Evolutionary conservation across 2,329 filamentous ascomycete species (phyloP).

Genomic region (Cercospora nicotianae): DNA sequence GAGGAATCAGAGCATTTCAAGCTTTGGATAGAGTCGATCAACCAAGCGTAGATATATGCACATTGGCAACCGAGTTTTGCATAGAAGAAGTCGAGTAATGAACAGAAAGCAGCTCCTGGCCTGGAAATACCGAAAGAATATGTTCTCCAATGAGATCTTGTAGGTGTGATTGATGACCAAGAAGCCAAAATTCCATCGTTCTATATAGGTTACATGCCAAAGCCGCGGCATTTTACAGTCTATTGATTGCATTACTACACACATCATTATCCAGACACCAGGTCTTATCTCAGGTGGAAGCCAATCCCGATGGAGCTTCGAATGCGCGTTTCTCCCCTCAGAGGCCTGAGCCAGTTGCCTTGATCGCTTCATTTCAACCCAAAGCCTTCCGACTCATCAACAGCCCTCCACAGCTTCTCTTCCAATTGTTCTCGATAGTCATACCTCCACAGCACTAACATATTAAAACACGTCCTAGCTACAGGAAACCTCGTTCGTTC

Average conservation of each 20-base stretch:
- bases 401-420: constrained; percentile 75
- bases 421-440: constrained; percentile 65
- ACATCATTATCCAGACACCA: neutral
- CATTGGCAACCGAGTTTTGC: neutral
- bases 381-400: constrained; percentile 89
- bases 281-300: neutral
- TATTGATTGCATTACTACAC: neutral
- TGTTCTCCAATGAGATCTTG: neutral
- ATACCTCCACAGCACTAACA: constrained; percentile 75
- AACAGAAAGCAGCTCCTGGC: neutral
- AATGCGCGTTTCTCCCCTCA: neutral
- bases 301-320: neutral
- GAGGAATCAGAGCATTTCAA: neutral
- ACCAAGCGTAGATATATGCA: neutral
- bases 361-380: constrained; percentile 66
- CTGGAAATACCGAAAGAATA: neutral
- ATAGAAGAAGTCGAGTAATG: neutral
- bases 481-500: constrained; percentile 76
- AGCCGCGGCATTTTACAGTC: neutral
- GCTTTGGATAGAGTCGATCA: neutral
- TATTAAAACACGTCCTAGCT: constrained; percentile 89
- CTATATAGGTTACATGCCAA: neutral
- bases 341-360: too few species aligned
- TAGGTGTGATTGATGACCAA: neutral
- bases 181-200: neutral